Evolutionary conservation across 2,329 filamentous ascomycete genomes (phyloP).

Genomic region (Scytalidium lignicola): DNA sequence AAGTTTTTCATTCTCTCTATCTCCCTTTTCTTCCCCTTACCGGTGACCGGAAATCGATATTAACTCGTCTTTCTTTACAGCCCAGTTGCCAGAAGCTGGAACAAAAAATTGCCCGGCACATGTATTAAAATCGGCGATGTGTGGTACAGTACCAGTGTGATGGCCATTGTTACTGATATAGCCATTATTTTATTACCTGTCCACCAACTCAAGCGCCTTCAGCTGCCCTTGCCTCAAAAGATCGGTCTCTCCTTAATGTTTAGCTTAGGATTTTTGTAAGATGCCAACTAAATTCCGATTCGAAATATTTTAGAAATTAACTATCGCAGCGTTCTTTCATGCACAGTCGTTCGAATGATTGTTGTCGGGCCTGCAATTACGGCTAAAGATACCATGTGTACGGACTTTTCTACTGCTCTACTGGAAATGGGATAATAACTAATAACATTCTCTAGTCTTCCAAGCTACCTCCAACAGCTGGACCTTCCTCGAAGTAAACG

Average conservation of each 20-base stretch:
- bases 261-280: neutral
- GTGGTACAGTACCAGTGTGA: constrained; percentile 12
- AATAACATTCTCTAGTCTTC: neutral
- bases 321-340: neutral
- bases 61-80: too few species aligned
- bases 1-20: too few species aligned
- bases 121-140: constrained; percentile 12
- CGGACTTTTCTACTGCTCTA: neutral
- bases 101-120: constrained; percentile 7
- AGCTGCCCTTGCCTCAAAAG: neutral
- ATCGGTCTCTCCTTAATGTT: neutral
- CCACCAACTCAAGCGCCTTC: constrained; percentile 1
- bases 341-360: neutral
- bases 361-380: neutral
- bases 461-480: neutral
- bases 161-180: constrained; percentile 11
- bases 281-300: neutral
- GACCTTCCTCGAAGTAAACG: constrained; percentile 2
- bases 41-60: too few species aligned
- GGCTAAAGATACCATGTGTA: neutral
- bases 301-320: neutral
- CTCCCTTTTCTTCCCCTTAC: too few species aligned
- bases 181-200: constrained; percentile 11
- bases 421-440: too few species aligned
- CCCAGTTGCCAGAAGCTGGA: constrained; percentile 11